Evolutionary conservation across 331 rosid genomes (phyloP).

Genomic region (Ulmus americana): DNA sequence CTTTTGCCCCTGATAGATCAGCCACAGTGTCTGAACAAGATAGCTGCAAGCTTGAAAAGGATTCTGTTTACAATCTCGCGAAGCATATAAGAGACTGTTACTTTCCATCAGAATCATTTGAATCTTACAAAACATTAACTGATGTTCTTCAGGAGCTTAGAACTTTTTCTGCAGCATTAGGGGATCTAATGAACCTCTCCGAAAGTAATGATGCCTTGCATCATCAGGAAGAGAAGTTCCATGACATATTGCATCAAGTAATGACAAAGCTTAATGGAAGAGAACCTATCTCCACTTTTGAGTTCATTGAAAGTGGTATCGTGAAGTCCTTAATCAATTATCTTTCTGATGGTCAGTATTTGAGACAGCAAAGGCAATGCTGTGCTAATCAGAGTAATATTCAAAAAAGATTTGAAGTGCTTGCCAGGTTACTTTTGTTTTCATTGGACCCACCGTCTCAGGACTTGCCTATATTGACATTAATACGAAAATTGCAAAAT

Average conservation of each 20-base stretch:
- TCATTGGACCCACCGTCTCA: constrained; percentile 39
- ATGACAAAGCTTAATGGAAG: constrained; percentile 63
- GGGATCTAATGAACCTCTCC: constrained; percentile 41
- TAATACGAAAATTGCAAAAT: constrained; percentile 62
- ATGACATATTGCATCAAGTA: constrained; percentile 46
- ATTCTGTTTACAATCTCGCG: constrained; percentile 69
- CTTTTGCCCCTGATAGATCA: constrained; percentile 55
- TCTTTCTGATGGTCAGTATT: constrained; percentile 57
- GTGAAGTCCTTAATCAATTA: constrained; percentile 62
- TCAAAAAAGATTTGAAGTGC: constrained; percentile 65
- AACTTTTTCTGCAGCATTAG: constrained; percentile 41
- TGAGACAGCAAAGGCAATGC: constrained; percentile 32
- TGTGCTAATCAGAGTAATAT: constrained; percentile 29
- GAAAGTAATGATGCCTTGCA: constrained; percentile 32
- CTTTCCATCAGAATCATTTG: constrained; percentile 60
- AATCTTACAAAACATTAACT: constrained; percentile 59
- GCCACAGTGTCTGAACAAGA: constrained; percentile 43
- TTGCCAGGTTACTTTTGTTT: constrained; percentile 55
- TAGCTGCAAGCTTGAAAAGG: constrained; percentile 74
- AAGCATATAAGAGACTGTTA: constrained; percentile 50
- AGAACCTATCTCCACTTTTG: constrained; percentile 92
- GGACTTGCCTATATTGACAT: constrained; percentile 42
- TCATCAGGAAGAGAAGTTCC: constrained; percentile 49
- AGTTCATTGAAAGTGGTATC: constrained; percentile 87
- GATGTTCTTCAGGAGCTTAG: constrained; percentile 76